These are phyloP conservation scores for Acanthamoeba castellanii DNA, from an alignment of 208 protist species.

Conservation along the genomic window DNA sequence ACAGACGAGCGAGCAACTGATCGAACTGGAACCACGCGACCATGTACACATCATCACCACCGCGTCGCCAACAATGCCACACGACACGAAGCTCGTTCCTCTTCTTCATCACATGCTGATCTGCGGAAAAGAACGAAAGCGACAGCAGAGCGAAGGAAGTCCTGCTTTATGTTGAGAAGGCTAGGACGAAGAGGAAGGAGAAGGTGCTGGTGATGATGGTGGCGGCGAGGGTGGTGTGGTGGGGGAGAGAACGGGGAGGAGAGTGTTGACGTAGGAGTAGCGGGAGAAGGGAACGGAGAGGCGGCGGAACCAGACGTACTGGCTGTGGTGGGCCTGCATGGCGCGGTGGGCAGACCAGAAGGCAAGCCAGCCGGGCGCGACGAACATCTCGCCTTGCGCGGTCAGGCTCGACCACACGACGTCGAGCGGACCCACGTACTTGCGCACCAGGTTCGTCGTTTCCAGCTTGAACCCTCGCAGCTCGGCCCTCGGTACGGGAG, in stretches of 20 bases:
- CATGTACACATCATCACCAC: neutral
- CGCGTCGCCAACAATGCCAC: neutral
- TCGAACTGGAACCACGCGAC: too few relatives aligned
- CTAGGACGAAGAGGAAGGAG: neutral
- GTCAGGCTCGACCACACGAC: conserved; percentile 47
- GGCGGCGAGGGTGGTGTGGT: neutral
- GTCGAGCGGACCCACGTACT: conserved; percentile 76
- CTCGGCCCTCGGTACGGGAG: neutral
- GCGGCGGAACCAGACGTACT: conserved; percentile 97
- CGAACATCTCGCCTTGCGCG: neutral
- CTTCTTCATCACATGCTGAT: neutral
- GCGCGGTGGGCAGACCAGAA: conserved; percentile 61
- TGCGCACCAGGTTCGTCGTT: conserved; percentile 73
- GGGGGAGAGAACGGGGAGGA: conserved; percentile 61
- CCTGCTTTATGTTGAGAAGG: neutral
- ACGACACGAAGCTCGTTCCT: neutral
- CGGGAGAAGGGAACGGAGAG: conserved; percentile 96
- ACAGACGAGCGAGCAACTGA: neutral
- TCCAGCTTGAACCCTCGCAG: conserved; percentile 44
- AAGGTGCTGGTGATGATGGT: too few relatives aligned
- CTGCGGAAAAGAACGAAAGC: neutral
- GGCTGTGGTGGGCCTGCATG: conserved; percentile 94
- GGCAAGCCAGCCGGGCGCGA: neutral
- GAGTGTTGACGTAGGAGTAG: conserved; percentile 95
- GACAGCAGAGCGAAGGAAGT: neutral